Percentiles rank a stretch among this genome's conserved stretches.
Conservation (phyloP, 805 yeast species). For the Saturnispora besseyi region DNA sequence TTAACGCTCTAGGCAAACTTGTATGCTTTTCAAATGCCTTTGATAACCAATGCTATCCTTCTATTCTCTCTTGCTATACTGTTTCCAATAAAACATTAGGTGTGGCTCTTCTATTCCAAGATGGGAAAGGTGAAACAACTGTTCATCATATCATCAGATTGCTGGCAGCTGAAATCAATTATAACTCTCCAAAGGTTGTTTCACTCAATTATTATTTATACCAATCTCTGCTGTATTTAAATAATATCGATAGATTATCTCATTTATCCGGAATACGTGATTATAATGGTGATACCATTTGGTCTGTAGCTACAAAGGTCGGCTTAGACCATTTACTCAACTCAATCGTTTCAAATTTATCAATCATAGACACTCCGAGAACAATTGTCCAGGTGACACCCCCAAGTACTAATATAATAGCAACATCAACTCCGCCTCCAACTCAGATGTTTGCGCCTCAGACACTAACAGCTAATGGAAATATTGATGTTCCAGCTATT, state of each 20-base stretch:
- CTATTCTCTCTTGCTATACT: conserved; percentile 37
- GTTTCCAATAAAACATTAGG: neutral
- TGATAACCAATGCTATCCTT: conserved; percentile 51
- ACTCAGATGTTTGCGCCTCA: neutral
- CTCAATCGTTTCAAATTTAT: conserved; percentile 3
- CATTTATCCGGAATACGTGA: neutral
- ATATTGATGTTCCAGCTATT: neutral
- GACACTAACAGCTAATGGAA: neutral
- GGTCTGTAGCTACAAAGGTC: conserved; percentile 3
- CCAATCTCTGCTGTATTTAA: conserved; percentile 4
- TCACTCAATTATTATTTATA: conserved; percentile 5
- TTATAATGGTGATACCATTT: conserved; percentile 6
- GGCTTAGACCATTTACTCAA: conserved; percentile 5
- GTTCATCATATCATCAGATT: conserved; percentile 35
- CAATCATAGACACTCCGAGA: conserved; percentile 5
- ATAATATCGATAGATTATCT: neutral
- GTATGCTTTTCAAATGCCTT: conserved; percentile 65
- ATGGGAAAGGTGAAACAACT: conserved; percentile 77
- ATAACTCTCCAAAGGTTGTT: conserved; percentile 1
- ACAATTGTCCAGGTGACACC: conserved; percentile 4
- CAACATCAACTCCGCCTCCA: neutral
- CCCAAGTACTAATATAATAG: neutral
- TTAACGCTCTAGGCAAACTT: conserved; percentile 62
- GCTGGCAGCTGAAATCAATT: conserved; percentile 1
- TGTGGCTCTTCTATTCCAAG: conserved; percentile 25